Conservation (phyloP, 495 filamentous ascomycete genomes). For the Penicillium soppii region DNA sequence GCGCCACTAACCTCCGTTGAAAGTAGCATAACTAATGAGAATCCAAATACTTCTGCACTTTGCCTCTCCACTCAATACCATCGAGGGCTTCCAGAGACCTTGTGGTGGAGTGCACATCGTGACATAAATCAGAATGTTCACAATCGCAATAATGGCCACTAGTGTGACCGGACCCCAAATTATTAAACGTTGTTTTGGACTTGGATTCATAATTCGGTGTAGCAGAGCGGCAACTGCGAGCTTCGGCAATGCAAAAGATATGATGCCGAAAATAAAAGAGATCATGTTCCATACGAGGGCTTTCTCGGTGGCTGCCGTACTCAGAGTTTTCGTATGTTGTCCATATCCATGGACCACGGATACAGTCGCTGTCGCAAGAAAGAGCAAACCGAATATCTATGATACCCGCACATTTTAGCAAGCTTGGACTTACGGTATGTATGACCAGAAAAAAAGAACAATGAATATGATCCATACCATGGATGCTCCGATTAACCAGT, state of each 20-base stretch:
- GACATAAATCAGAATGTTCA: slow-evolving; percentile 29
- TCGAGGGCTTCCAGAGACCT: slow-evolving; percentile 25
- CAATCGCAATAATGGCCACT: slow-evolving; percentile 13
- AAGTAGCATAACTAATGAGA: slow-evolving; percentile 24
- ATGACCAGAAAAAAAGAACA: background rate
- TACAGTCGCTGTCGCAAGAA: slow-evolving; percentile 16
- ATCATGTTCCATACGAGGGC: slow-evolving; percentile 23
- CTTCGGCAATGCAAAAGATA: slow-evolving; percentile 30
- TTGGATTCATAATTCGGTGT: slow-evolving; percentile 27
- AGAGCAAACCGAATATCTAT: slow-evolving; percentile 23
- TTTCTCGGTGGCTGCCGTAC: slow-evolving; percentile 7
- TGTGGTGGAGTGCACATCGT: slow-evolving; percentile 28
- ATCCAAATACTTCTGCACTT: slow-evolving; percentile 17
- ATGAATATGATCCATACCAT: background rate
- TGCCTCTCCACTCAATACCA: slow-evolving; percentile 14
- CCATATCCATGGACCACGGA: slow-evolving; percentile 30
- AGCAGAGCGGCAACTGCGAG: slow-evolving; percentile 28
- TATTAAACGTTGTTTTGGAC: slow-evolving; percentile 2
- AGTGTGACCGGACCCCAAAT: slow-evolving; percentile 21
- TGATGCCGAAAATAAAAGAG: slow-evolving; percentile 26
- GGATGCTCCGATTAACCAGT: slow-evolving; percentile 10
- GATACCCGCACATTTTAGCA: background rate
- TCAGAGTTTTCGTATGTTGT: slow-evolving; percentile 20
- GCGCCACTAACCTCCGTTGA: slow-evolving; percentile 18
- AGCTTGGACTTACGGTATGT: background rate